A percentile compares a stretch with the other conserved stretches of the same genome.
Conservation (phyloP, 208 protist genomes). For the Leishmania lainsoni region DNA sequence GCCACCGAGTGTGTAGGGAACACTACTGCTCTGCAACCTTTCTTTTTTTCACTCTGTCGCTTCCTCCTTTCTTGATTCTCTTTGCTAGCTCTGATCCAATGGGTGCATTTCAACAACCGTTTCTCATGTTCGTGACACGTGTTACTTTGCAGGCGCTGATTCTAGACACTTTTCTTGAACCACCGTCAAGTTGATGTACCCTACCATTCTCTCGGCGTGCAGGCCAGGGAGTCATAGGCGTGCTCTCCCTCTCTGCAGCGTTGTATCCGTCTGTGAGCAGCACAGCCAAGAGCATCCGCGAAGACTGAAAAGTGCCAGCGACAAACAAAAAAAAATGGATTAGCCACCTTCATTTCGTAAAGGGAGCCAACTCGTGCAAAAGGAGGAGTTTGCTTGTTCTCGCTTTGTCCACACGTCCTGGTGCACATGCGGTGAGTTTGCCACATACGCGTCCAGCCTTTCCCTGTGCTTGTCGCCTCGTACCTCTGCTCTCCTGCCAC, state of each 20-base stretch:
- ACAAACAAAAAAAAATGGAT: neutral
- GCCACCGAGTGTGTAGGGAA: neutral
- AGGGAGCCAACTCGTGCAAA: neutral
- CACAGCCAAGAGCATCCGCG: neutral
- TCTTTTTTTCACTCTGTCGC: neutral
- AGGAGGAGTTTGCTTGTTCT: neutral
- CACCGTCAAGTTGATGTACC: neutral
- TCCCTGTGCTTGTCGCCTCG: constrained; percentile 1
- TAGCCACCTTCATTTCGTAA: neutral
- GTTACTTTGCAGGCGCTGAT: neutral
- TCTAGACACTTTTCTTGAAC: neutral
- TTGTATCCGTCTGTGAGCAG: neutral
- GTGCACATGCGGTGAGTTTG: neutral
- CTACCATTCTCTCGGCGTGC: neutral
- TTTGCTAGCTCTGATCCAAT: neutral
- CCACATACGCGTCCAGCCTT: neutral
- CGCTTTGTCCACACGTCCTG: neutral
- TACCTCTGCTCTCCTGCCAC: neutral
- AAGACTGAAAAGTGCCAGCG: neutral
- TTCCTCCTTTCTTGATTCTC: neutral
- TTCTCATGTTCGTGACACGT: neutral
- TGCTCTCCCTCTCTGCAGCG: neutral
- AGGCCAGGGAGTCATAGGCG: neutral
- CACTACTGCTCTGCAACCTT: neutral
- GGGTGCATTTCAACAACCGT: neutral